Evolutionary conservation across 1,139 yeast genomes (phyloP).

Genomic region (Kodamaea sp.): DNA sequence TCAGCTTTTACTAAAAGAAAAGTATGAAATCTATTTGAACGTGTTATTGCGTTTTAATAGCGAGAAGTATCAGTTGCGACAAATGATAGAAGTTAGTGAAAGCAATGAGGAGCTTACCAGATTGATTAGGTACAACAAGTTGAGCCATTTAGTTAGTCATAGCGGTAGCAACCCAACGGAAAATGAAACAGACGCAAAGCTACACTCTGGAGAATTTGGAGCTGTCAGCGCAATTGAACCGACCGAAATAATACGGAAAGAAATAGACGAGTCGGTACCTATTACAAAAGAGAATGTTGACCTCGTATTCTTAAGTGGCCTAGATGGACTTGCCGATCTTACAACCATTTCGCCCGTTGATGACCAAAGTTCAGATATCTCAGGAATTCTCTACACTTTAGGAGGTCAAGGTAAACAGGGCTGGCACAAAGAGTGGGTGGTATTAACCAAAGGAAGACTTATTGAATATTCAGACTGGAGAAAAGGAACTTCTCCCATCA

Average conservation of each 20-base stretch:
- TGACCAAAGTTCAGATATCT: constrained; percentile 34
- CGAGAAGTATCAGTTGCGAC: constrained; percentile 45
- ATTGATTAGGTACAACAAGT: constrained; percentile 30
- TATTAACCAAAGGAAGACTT: constrained; percentile 63
- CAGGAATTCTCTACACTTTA: constrained; percentile 65
- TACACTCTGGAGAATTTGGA: not conserved
- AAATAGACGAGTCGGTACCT: constrained; percentile 4
- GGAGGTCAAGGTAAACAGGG: constrained; percentile 77
- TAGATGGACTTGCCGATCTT: constrained; percentile 2
- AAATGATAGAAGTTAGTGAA: constrained; percentile 44
- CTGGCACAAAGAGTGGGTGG: constrained; percentile 94
- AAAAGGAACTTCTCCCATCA: constrained; percentile 62
- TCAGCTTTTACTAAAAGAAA: constrained; percentile 26
- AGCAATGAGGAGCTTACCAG: constrained; percentile 44
- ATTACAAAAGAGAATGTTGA: constrained; percentile 34
- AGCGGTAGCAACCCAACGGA: not conserved
- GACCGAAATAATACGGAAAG: not conserved
- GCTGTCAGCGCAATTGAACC: not conserved
- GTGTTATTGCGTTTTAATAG: constrained; percentile 42
- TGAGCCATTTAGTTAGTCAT: constrained; percentile 18
- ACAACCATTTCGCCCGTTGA: constrained; percentile 10
- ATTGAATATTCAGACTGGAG: constrained; percentile 84
- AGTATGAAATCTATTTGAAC: constrained; percentile 35
- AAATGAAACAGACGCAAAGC: not conserved
- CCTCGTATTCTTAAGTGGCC: constrained; percentile 24